Conservation (phyloP, 2,329 filamentous ascomycete genomes). For the Apiospora marii region DNA sequence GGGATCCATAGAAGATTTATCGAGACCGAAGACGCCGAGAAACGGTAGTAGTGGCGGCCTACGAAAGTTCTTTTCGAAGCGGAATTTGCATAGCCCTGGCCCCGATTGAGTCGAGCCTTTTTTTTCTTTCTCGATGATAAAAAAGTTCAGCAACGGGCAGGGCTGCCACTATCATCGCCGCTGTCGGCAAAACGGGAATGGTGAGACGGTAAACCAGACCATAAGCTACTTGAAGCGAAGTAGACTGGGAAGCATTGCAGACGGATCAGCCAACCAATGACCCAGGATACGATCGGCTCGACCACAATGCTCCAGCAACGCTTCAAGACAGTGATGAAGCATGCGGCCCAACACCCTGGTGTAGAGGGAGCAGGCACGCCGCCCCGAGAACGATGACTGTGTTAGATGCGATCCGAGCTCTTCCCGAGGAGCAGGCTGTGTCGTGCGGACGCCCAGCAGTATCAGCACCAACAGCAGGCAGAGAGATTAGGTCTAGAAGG, state of each 20-base stretch:
- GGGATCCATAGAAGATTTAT: neutral
- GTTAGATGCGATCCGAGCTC: neutral
- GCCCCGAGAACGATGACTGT: neutral
- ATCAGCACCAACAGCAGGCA: neutral
- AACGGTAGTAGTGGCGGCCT: conserved; percentile 22
- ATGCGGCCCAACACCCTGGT: neutral
- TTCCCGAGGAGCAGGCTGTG: neutral
- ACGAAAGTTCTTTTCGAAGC: conserved; percentile 47
- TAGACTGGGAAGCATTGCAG: neutral
- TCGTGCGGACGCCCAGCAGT: neutral
- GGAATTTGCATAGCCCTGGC: conserved; percentile 3
- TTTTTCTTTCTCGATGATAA: neutral
- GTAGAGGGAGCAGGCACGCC: neutral
- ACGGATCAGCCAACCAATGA: neutral
- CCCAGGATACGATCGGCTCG: neutral
- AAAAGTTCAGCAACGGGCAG: neutral
- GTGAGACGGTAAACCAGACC: neutral
- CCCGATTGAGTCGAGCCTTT: neutral
- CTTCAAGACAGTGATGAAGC: neutral
- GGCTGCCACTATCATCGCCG: no score
- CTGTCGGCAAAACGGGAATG: no score
- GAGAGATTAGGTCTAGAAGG: neutral
- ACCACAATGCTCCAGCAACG: neutral
- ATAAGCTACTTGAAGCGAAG: neutral
- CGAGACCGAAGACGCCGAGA: conserved; percentile 11